These are phyloP conservation scores for Penicillium carneum DNA, from an alignment of 2,329 filamentous ascomycete species.

Conservation along the genomic window DNA sequence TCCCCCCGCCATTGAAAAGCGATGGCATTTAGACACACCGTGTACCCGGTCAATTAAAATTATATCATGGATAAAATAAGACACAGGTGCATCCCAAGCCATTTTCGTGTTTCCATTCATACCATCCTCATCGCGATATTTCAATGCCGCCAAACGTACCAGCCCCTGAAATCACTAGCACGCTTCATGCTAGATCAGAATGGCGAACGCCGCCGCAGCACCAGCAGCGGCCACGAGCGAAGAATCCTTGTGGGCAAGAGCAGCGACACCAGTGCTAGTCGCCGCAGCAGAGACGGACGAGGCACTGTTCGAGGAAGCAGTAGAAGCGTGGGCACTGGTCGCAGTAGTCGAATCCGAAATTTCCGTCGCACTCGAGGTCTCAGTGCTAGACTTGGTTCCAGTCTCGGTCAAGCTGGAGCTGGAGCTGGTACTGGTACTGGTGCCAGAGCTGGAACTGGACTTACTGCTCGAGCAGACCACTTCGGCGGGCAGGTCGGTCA, in stretches of 20 bases:
- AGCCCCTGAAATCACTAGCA: not conserved
- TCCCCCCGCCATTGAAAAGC: not conserved
- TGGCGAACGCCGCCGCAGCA: constrained; percentile 41
- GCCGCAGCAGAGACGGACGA: constrained; percentile 36
- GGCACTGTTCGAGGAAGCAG: constrained; percentile 20
- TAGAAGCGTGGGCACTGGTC: constrained; percentile 23
- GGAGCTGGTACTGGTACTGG: constrained; percentile 2
- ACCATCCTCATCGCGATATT: not conserved
- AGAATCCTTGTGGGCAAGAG: constrained; percentile 35
- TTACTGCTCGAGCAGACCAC: constrained; percentile 38
- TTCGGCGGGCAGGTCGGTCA: constrained; percentile 45
- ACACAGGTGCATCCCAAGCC: not conserved
- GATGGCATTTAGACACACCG: not conserved
- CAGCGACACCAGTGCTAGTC: constrained; percentile 36
- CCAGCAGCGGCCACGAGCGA: constrained; percentile 42
- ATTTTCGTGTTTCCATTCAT: not conserved
- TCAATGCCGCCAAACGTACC: not conserved
- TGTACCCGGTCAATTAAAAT: constrained; percentile 6
- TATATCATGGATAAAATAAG: constrained; percentile 8
- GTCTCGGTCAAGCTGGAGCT: constrained; percentile 5
- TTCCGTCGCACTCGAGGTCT: constrained; percentile 26
- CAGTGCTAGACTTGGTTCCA: constrained; percentile 15
- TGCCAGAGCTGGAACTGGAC: constrained; percentile 4
- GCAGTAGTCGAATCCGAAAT: constrained; percentile 27
- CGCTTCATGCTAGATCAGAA: constrained; percentile 35